phyloP scores from a whole-genome alignment of 2,329 filamentous ascomycete species.

The Ophiostoma triangulosporum region DNA sequence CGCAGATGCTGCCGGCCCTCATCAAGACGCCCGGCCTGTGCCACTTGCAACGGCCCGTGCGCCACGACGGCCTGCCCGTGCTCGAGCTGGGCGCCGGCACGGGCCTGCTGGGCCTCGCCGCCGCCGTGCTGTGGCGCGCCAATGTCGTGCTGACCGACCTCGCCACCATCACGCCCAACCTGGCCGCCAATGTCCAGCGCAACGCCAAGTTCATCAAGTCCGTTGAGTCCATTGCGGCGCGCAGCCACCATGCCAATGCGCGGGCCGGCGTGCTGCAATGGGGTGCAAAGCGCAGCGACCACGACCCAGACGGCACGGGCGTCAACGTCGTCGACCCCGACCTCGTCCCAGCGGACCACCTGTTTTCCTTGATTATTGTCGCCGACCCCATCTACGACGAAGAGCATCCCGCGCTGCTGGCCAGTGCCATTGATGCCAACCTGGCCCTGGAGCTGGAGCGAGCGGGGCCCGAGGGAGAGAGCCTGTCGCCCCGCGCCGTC shows the following conservation, averaged over 20 bases:
- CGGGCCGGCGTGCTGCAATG: conserved; percentile 61
- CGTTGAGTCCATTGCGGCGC: conserved; percentile 26
- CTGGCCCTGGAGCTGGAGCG: conserved; percentile 33
- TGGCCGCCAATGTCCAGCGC: conserved; percentile 55
- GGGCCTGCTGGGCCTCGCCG: conserved; percentile 77
- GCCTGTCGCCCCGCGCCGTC: conserved; percentile 33
- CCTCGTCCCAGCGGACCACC: conserved; percentile 23
- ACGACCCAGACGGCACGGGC: conserved; percentile 11
- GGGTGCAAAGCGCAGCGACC: conserved; percentile 31
- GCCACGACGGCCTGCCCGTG: conserved; percentile 21
- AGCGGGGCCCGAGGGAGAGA: not conserved
- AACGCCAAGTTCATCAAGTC: conserved; percentile 50
- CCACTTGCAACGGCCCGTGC: not conserved
- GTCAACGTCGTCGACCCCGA: conserved; percentile 30
- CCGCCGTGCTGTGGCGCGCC: conserved; percentile 55
- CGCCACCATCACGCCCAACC: conserved; percentile 68
- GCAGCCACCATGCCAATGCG: conserved; percentile 30
- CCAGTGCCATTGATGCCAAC: conserved; percentile 54
- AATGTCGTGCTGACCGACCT: conserved; percentile 70
- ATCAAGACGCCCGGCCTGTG: not conserved
- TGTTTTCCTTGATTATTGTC: conserved; percentile 54
- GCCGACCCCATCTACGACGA: conserved; percentile 83
- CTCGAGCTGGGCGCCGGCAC: conserved; percentile 86
- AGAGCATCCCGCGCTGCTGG: conserved; percentile 63
- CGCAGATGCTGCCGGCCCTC: conserved; percentile 45